phyloP scores from a whole-genome alignment of 116 monocot genomes.

The Dioscorea cayenensis region DNA sequence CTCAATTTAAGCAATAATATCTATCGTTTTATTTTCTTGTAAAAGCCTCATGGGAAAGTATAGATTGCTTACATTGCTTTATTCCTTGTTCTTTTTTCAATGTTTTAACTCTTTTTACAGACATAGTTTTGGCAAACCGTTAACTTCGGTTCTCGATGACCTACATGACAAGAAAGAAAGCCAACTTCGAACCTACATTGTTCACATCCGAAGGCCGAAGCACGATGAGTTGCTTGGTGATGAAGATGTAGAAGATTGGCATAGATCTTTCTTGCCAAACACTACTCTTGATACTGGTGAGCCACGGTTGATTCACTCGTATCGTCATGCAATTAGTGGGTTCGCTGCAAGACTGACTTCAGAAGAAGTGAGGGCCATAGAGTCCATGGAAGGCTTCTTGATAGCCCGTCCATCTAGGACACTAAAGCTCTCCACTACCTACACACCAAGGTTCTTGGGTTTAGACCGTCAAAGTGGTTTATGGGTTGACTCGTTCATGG shows the following conservation, averaged over 20 bases:
- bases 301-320: constrained; percentile 17
- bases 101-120: not conserved
- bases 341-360: constrained; percentile 17
- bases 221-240: not conserved
- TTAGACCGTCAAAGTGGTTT: not conserved
- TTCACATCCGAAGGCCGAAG: not conserved
- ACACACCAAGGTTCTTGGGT: constrained; percentile 4
- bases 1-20: too few species aligned
- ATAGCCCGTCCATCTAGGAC: not conserved
- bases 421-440: constrained; percentile 1
- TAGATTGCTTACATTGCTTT: not conserved
- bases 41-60: not conserved
- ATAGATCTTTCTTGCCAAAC: constrained; percentile 9
- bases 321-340: constrained; percentile 17
- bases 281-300: not conserved
- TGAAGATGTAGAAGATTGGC: not conserved
- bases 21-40: not conserved
- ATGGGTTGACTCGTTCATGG: constrained; percentile 2
- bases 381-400: not conserved
- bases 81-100: not conserved
- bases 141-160: not conserved
- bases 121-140: not conserved
- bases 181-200: not conserved
- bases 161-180: not conserved
- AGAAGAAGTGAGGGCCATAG: constrained; percentile 13